Percentiles rank a stretch among this genome's conserved stretches.
phyloP scores from a whole-genome alignment of 2,329 filamentous ascomycete species.

The Sporothrix sp. region DNA sequence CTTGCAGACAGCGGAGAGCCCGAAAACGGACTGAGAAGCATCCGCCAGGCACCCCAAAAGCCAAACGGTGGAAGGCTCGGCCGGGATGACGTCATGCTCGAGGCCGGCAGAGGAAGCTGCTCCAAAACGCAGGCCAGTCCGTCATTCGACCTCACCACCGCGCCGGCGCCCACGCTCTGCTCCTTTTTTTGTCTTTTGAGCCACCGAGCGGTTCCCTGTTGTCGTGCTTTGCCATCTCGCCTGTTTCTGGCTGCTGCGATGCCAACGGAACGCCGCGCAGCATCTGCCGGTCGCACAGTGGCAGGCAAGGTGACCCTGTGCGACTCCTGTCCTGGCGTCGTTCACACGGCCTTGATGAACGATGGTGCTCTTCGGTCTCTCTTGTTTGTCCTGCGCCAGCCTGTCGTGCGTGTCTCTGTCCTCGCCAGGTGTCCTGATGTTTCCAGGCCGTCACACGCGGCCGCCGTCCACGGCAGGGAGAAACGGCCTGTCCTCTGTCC shows the following conservation, averaged over 20 bases:
- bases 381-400: not conserved
- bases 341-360: no score
- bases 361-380: no score
- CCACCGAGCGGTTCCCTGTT: not conserved
- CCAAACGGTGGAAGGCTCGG: not conserved
- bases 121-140: no score
- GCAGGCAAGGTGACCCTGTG: no score
- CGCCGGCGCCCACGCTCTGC: not conserved
- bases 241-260: not conserved
- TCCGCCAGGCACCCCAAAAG: no score
- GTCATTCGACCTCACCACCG: not conserved
- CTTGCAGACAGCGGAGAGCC: not conserved
- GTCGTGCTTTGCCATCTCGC: not conserved
- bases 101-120: no score
- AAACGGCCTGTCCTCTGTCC: not conserved
- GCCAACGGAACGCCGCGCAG: no score
- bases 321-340: no score
- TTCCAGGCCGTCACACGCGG: not conserved
- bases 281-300: not conserved
- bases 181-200: not conserved
- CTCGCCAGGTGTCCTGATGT: not conserved
- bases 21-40: constrained; percentile 5
- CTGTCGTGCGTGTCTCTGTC: not conserved
- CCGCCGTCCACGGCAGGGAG: not conserved
- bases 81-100: not conserved